phyloP scores from a whole-genome alignment of 1,284 basidiomycete species.

The Leccinum glutinopallens region DNA sequence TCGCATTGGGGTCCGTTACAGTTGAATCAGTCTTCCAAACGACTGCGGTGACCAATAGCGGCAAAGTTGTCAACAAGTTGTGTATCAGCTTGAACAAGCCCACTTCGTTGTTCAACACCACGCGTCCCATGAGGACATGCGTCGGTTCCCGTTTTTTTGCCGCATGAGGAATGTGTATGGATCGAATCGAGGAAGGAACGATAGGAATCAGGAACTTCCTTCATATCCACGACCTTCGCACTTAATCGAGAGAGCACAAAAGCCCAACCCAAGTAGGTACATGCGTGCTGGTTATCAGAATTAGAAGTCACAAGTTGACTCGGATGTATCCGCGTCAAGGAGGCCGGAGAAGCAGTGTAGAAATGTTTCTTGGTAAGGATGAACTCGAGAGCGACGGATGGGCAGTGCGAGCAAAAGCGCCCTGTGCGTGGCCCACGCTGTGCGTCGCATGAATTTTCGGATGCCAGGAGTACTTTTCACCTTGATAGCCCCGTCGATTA shows the following conservation, averaged over 20 bases:
- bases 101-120: slow-evolving; percentile 56
- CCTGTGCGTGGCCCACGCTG: slow-evolving; percentile 37
- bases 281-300: slow-evolving; percentile 60
- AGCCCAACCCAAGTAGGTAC: slow-evolving; percentile 78
- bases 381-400: slow-evolving; percentile 23
- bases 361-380: slow-evolving; percentile 47
- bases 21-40: slow-evolving; percentile 69
- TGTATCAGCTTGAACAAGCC: slow-evolving; percentile 60
- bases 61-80: slow-evolving; percentile 62
- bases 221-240: slow-evolving; percentile 43
- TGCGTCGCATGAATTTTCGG: slow-evolving; percentile 27
- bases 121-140: slow-evolving; percentile 55
- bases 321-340: slow-evolving; percentile 60
- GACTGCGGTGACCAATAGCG: slow-evolving; percentile 71
- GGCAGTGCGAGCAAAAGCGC: slow-evolving; percentile 23
- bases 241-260: slow-evolving; percentile 70
- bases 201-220: slow-evolving; percentile 56
- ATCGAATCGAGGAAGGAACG: slow-evolving; percentile 56
- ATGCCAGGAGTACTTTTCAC: slow-evolving; percentile 19
- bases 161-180: slow-evolving; percentile 43
- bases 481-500: slow-evolving; percentile 47
- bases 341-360: slow-evolving; percentile 58
- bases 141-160: slow-evolving; percentile 58
- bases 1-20: slow-evolving; percentile 76
- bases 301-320: slow-evolving; percentile 55